Evolutionary conservation across 192 early-diverging fungal genomes (phyloP).

Genomic region (Coemansia guatemalensis): DNA sequence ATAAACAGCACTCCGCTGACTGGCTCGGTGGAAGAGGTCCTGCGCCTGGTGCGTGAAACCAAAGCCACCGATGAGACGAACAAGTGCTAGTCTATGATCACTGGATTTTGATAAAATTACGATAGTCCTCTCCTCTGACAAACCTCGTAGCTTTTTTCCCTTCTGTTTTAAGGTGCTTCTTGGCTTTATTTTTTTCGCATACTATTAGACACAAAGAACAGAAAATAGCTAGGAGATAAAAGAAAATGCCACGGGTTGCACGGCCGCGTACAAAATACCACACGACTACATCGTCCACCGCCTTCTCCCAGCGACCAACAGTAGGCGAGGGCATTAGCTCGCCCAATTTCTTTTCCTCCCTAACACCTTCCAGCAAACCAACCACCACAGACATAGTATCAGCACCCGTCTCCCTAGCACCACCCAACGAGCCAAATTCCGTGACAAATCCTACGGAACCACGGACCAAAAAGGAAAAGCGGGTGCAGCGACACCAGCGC

Average conservation of each 20-base stretch:
- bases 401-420: not conserved
- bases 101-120: too few species aligned
- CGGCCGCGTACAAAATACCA: conserved; percentile 32
- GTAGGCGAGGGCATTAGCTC: not conserved
- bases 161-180: not conserved
- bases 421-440: not conserved
- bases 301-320: not conserved
- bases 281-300: conserved; percentile 6
- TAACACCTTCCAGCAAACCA: not conserved
- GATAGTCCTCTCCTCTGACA: too few species aligned
- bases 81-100: too few species aligned
- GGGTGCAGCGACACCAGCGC: conserved; percentile 56
- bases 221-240: too few species aligned
- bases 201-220: too few species aligned
- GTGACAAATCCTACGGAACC: not conserved
- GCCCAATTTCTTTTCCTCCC: not conserved
- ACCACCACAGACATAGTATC: not conserved
- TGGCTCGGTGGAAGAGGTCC: conserved; percentile 70
- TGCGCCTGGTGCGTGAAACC: conserved; percentile 82
- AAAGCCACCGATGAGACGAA: conserved; percentile 69
- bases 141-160: too few species aligned
- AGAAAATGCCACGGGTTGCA: conserved; percentile 27
- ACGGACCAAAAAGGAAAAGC: conserved; percentile 55
- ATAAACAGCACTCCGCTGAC: conserved; percentile 83
- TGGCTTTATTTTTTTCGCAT: not conserved